Evolutionary conservation across 1,284 basidiomycete genomes (phyloP).

Genomic region (Exobasidium rhododendri): DNA sequence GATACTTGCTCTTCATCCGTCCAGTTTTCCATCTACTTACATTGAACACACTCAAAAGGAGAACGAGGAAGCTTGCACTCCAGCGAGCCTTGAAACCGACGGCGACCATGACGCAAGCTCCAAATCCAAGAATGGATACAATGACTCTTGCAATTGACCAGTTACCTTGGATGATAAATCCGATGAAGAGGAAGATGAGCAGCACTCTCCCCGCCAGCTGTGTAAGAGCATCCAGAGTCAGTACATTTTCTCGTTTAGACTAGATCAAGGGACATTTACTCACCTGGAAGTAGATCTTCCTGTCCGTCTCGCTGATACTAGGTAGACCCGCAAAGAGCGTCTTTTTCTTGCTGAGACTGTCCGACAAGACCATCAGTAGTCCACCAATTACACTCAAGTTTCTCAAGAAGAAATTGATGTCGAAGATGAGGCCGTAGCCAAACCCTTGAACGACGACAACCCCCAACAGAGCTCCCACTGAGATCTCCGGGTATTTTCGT

Average conservation of each 20-base stretch:
- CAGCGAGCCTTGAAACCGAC: constrained; percentile 99
- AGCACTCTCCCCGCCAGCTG: constrained; percentile 93
- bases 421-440: constrained; percentile 91
- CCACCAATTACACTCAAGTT: constrained; percentile 88
- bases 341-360: constrained; percentile 78
- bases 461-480: constrained; percentile 79
- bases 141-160: constrained; percentile 83
- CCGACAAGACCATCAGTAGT: constrained; percentile 95
- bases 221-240: neutral
- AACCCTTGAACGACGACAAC: constrained; percentile 92
- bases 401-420: constrained; percentile 98
- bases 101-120: constrained; percentile 93
- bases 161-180: constrained; percentile 88
- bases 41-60: constrained; percentile 90
- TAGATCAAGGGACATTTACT: neutral
- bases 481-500: constrained; percentile 82
- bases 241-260: neutral
- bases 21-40: constrained; percentile 55
- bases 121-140: constrained; percentile 66
- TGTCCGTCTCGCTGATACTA: constrained; percentile 81
- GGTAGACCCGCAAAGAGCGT: constrained; percentile 84
- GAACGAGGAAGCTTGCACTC: constrained; percentile 93
- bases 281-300: constrained; percentile 75
- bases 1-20: too few species aligned
- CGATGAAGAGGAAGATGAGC: constrained; percentile 98